Evolutionary conservation across 2,329 filamentous ascomycete species (phyloP).

Genomic region (Biscogniauxia marginata): DNA sequence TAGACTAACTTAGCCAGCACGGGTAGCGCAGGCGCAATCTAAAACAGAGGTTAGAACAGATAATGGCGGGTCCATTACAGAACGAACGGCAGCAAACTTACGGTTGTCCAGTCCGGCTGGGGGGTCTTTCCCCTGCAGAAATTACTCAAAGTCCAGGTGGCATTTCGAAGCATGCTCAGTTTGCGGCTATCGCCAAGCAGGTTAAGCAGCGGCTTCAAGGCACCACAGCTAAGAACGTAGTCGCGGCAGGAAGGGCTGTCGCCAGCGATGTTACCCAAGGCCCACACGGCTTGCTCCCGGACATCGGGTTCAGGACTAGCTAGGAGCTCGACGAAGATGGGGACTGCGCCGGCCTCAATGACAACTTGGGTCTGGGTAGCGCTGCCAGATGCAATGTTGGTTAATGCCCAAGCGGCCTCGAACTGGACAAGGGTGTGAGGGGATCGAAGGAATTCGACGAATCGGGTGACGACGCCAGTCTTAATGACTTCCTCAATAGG

Average conservation of each 20-base stretch:
- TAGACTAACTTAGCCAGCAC: constrained; percentile 97
- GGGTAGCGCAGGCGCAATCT: constrained; percentile 93
- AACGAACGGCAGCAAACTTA: constrained; percentile 49
- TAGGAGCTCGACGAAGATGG: constrained; percentile 96
- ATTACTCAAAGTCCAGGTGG: constrained; percentile 98
- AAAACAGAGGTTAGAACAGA: constrained; percentile 16
- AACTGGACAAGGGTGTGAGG: constrained; percentile 98
- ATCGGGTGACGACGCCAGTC: constrained; percentile 94
- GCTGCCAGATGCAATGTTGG: constrained; percentile 97
- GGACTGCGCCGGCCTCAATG: constrained; percentile 95
- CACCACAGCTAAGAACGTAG: constrained; percentile 89
- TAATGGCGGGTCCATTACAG: not conserved
- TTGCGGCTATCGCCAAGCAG: constrained; percentile 97
- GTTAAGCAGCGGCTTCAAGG: constrained; percentile 83
- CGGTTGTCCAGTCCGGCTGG: constrained; percentile 95
- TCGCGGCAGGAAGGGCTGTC: constrained; percentile 97
- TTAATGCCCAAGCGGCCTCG: constrained; percentile 97
- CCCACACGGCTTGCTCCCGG: constrained; percentile 97
- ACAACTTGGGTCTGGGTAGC: constrained; percentile 98
- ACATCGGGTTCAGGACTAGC: constrained; percentile 97
- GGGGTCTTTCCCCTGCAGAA: constrained; percentile 99
- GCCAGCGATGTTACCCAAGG: constrained; percentile 96
- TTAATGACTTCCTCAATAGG: constrained; percentile 99
- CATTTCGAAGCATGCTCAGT: constrained; percentile 97
- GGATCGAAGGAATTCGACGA: constrained; percentile 96